Conservation (phyloP, 345 rosid species). For the Durio zibethinus region DNA sequence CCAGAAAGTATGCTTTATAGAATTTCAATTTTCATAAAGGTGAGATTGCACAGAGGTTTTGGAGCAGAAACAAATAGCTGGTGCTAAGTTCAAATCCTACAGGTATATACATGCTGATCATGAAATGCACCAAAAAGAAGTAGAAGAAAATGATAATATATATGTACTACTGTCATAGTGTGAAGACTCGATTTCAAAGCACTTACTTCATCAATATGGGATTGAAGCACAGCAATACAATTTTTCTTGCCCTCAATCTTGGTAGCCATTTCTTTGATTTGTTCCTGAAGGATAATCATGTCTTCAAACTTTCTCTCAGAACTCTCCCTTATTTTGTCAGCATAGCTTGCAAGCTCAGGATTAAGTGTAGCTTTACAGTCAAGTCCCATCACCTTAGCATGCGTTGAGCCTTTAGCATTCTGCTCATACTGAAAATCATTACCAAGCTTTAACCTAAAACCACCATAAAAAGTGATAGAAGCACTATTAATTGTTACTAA, state of each 20-base stretch:
- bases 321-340: conserved; percentile 48
- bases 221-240: conserved; percentile 36
- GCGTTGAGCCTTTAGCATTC: conserved; percentile 54
- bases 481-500: not conserved
- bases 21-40: not conserved
- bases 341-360: conserved; percentile 51
- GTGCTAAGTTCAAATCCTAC: not conserved
- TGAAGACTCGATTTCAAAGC: not conserved
- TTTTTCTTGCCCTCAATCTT: conserved; percentile 52
- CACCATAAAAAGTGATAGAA: not conserved
- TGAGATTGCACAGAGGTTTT: not conserved
- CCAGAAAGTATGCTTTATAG: not conserved
- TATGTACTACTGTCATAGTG: not conserved
- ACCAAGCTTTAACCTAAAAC: conserved; percentile 56
- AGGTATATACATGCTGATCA: not conserved
- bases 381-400: conserved; percentile 73
- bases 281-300: conserved; percentile 48
- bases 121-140: not conserved
- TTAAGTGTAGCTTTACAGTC: conserved; percentile 65
- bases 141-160: not conserved
- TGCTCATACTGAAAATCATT: conserved; percentile 45
- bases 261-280: conserved; percentile 45
- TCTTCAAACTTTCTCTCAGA: conserved; percentile 54
- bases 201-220: conserved; percentile 55
- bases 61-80: not conserved